These are phyloP conservation scores for Amylocarpus encephaloides DNA, from an alignment of 2,329 filamentous ascomycete species.

Conservation along the genomic window DNA sequence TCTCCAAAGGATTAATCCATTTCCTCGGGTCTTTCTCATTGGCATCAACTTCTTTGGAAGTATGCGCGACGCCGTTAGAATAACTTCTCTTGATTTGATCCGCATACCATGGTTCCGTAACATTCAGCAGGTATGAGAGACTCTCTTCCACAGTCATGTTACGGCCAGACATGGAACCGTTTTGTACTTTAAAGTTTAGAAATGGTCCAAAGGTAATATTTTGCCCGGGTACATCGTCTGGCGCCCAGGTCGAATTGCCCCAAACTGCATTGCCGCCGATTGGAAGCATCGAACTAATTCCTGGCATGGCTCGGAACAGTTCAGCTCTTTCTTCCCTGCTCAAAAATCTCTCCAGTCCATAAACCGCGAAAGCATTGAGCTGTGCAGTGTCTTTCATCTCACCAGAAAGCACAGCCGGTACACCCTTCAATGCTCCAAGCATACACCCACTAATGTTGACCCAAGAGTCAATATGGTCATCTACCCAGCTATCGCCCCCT, in stretches of 20 bases:
- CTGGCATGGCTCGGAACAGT: conserved; percentile 94
- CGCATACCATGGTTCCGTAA: conserved; percentile 80
- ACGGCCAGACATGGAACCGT: conserved; percentile 54
- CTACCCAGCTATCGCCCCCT: conserved; percentile 84
- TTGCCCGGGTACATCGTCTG: conserved; percentile 75
- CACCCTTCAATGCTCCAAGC: conserved; percentile 86
- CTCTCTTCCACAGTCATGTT: conserved; percentile 81
- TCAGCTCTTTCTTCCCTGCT: conserved; percentile 85
- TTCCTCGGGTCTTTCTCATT: conserved; percentile 73
- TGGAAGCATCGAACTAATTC: conserved; percentile 92
- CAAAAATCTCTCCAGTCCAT: conserved; percentile 92
- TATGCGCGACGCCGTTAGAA: conserved; percentile 83
- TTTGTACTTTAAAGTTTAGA: conserved; percentile 72
- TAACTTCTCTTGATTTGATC: conserved; percentile 68
- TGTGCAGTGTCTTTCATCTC: conserved; percentile 99
- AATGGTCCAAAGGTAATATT: conserved; percentile 71
- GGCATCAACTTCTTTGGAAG: conserved; percentile 68
- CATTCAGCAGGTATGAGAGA: conserved; percentile 69
- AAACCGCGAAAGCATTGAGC: conserved; percentile 92
- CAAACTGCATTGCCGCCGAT: conserved; percentile 92
- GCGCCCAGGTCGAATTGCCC: conserved; percentile 82
- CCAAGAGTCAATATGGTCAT: conserved; percentile 85
- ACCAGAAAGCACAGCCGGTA: conserved; percentile 85
- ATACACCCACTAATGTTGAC: conserved; percentile 98
- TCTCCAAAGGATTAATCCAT: conserved; percentile 94